Percentiles rank a stretch among this genome's conserved stretches.
Evolutionary conservation across 164 flowering plant genomes (phyloP).

Genomic region (Berberis vulgaris): DNA sequence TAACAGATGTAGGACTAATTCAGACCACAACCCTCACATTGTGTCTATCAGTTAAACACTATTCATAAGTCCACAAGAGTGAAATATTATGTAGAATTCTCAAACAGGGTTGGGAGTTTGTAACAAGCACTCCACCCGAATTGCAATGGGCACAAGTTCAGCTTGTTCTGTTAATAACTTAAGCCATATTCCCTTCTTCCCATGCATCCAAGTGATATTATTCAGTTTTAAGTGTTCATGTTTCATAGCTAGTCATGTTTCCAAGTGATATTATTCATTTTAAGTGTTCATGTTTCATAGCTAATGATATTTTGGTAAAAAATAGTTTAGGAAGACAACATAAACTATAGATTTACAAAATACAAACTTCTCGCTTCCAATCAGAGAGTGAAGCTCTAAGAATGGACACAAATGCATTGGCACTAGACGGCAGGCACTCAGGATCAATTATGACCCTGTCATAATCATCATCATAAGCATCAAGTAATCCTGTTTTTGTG

Average conservation of each 20-base stretch:
- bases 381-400: constrained; percentile 36
- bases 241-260: too few relatives aligned
- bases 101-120: too few relatives aligned
- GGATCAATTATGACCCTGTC: constrained; percentile 41
- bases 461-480: constrained; percentile 52
- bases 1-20: too few relatives aligned
- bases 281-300: neutral
- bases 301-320: neutral
- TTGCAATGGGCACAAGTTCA: constrained; percentile 58
- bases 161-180: constrained; percentile 37
- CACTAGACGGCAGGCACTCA: constrained; percentile 33
- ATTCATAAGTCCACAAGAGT: too few relatives aligned
- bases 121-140: constrained; percentile 26
- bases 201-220: constrained; percentile 24
- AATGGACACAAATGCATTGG: constrained; percentile 37
- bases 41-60: too few relatives aligned
- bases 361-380: constrained; percentile 45
- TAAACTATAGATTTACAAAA: too few relatives aligned
- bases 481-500: constrained; percentile 25
- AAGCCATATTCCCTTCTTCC: constrained; percentile 53
- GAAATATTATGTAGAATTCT: too few relatives aligned
- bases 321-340: neutral
- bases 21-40: too few relatives aligned
- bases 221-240: neutral
- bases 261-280: too few relatives aligned